Base-by-base conservation (phyloP, 768 basidiomycete genomes). In the Tylopilus plumbeoviolaceoides region DNA sequence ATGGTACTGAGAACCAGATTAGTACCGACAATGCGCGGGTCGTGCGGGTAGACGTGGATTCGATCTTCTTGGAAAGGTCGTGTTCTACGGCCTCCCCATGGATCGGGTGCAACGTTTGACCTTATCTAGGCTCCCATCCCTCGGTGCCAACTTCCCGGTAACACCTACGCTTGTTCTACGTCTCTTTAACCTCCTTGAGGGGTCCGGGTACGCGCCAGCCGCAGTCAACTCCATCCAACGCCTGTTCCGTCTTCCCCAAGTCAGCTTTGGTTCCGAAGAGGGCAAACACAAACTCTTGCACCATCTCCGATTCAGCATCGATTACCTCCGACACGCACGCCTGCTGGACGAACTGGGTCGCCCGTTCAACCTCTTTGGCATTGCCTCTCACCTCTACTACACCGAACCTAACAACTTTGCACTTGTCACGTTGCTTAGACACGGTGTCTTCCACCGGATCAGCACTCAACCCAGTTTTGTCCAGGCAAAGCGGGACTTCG, bases 21-120 rank as follows among this genome's bases (percentile, higher is more conserved):
- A 84, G 83, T 88, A 84, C 63, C 81, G 87, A 11, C 86, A 88
- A 74, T 85, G 84, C 54, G 78, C 84, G 42, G 87, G 87, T 50
- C 77, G 86, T 64, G 86, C 86, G 38, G 86, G 87, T 52, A 78
- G 87, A 40, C 77, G 87, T 60, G 87, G 86, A 2, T 87, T 76
- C 54, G 85, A 88, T 59, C 74, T 83, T 7, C 72, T 84, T 0
- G 86, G 87, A 7, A 84, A 84, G 48, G 85, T 88, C 36, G 73
- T 89, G 2, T 89, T 89, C 70, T 87, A 84, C 59, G 86, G 85
- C 21, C 63, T 89, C 7, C 68, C 84, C 4, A 74, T 84, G 62
- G 79, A 83, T 53, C 75, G 84, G 38, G 79, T 85, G 4, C 80
- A 85, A 56, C 78, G 85, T 25, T 69, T 89, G 23, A 71, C 83